Conservation (phyloP, 2,329 filamentous ascomycete species). For the Penicillium nordicum region DNA sequence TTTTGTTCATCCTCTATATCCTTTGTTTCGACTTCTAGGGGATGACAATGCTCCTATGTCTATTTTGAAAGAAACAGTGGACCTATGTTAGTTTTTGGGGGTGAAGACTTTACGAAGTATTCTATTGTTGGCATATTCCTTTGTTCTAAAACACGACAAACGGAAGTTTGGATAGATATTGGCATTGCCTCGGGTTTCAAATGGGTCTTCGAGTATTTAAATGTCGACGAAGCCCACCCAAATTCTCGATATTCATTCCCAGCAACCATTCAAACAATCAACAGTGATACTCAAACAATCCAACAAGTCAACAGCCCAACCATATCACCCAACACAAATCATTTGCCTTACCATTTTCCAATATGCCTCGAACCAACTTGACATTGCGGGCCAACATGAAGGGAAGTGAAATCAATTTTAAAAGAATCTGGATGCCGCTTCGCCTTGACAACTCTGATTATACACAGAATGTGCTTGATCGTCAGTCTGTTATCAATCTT, state of each 20-base stretch:
- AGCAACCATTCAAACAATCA: neutral
- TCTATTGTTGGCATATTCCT: neutral
- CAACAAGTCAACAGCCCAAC: neutral
- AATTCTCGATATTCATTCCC: neutral
- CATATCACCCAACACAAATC: neutral
- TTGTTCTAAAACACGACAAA: neutral
- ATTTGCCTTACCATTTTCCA: neutral
- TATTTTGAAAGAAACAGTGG: neutral
- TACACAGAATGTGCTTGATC: neutral
- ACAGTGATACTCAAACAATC: neutral
- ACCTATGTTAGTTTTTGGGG: neutral
- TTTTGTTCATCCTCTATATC: neutral
- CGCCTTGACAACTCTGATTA: neutral
- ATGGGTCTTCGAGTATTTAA: neutral
- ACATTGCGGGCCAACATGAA: neutral
- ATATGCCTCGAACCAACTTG: neutral
- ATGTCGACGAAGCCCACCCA: neutral
- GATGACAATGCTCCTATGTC: neutral
- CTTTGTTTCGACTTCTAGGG: neutral
- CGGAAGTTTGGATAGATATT: too few relatives aligned
- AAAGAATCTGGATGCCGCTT: neutral
- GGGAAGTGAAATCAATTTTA: fast-evolving
- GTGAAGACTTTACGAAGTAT: neutral
- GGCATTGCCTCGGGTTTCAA: neutral
- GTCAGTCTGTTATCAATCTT: neutral